A percentile compares a stretch with the other conserved stretches of the same genome.
Conservation (phyloP, 2,329 filamentous ascomycete species). For the Falciphora oryzae region DNA sequence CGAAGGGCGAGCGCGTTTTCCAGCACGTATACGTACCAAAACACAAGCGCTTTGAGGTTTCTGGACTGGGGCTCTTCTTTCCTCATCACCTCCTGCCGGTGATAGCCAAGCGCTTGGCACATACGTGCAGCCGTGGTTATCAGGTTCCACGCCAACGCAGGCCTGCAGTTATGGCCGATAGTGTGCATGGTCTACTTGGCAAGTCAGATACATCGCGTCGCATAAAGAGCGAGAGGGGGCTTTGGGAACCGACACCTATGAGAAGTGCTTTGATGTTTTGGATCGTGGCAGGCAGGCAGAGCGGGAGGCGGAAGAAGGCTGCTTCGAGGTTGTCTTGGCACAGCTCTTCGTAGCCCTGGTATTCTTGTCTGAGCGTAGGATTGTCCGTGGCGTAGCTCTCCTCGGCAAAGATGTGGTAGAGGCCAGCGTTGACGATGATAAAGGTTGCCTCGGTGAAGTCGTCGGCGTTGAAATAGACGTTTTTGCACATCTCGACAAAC, state of each 20-base stretch:
- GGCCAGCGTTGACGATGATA: slow-evolving; percentile 3
- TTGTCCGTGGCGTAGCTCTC: slow-evolving; percentile 5
- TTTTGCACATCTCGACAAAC: slow-evolving; percentile 4
- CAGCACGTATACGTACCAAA: slow-evolving; percentile 5
- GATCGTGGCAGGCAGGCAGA: background rate
- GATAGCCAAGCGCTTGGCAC: background rate
- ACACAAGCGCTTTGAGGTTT: background rate
- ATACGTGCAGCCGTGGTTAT: slow-evolving; percentile 5
- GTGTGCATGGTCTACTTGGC: background rate
- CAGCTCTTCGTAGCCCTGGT: slow-evolving; percentile 4
- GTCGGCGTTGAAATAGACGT: slow-evolving; percentile 7
- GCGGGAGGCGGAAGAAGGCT: slow-evolving; percentile 1
- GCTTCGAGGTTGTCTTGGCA: slow-evolving; percentile 1
- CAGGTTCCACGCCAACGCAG: slow-evolving; percentile 1
- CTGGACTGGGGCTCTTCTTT: background rate
- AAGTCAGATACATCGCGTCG: background rate
- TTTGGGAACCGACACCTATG: background rate
- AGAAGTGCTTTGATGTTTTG: slow-evolving; percentile 4
- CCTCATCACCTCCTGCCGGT: background rate
- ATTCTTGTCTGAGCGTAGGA: background rate
- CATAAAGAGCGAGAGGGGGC: background rate
- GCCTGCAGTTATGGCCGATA: slow-evolving; percentile 1
- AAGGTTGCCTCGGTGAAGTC: slow-evolving; percentile 6
- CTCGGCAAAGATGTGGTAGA: slow-evolving; percentile 6
- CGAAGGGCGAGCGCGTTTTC: slow-evolving; percentile 4